Conservation (phyloP, 2,329 filamentous ascomycete genomes). For the Coniochaeta sp. region DNA sequence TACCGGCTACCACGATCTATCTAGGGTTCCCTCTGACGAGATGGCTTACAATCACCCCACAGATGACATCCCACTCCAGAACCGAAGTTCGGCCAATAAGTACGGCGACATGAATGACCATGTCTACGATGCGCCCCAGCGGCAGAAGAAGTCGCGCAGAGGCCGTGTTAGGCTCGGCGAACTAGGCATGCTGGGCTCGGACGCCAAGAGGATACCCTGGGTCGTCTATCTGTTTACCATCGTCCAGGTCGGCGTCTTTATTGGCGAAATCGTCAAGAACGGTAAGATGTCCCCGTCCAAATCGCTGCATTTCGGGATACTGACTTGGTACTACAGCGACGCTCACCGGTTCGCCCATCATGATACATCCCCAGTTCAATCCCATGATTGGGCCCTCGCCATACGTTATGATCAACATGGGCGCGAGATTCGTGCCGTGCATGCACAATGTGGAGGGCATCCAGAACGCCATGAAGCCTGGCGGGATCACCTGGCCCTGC, state of each 20-base stretch:
- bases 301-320: neutral
- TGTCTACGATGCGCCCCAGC: conserved; percentile 48
- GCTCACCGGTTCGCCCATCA: conserved; percentile 70
- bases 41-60: conserved; percentile 23
- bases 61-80: conserved; percentile 51
- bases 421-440: conserved; percentile 83
- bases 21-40: conserved; percentile 28
- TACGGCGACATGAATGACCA: conserved; percentile 41
- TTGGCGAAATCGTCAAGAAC: conserved; percentile 79
- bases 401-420: conserved; percentile 93
- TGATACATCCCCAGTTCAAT: conserved; percentile 81
- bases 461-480: conserved; percentile 35
- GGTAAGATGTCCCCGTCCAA: conserved; percentile 38
- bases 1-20: conserved; percentile 48
- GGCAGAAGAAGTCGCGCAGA: conserved; percentile 23
- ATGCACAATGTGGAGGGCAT: conserved; percentile 77
- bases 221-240: conserved; percentile 74
- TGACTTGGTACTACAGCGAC: conserved; percentile 39
- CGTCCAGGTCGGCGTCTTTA: conserved; percentile 77
- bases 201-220: conserved; percentile 59
- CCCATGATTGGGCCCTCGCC: conserved; percentile 94
- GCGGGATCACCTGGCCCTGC: conserved; percentile 61
- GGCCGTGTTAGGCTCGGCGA: conserved; percentile 47
- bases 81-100: conserved; percentile 22
- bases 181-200: conserved; percentile 50